phyloP scores from a whole-genome alignment of 2,329 filamentous ascomycete genomes.

The Penicillium sp. region DNA sequence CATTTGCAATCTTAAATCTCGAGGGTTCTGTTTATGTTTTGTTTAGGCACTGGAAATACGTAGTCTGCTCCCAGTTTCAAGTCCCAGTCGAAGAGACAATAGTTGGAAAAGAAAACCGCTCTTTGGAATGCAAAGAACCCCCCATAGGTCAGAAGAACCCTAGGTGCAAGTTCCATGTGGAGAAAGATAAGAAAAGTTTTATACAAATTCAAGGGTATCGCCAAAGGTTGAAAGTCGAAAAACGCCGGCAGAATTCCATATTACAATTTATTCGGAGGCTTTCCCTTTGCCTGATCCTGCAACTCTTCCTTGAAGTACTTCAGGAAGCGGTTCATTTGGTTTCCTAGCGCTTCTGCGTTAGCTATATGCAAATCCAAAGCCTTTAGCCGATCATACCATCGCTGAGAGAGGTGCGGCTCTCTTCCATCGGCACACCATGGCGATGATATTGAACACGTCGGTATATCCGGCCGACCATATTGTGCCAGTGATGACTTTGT shows the following conservation, averaged over 20 bases:
- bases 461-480: constrained; percentile 45
- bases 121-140: neutral
- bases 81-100: neutral
- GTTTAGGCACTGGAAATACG: neutral
- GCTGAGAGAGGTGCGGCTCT: constrained; percentile 44
- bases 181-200: neutral
- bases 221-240: constrained; percentile 1
- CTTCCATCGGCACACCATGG: constrained; percentile 44
- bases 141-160: too few relatives aligned
- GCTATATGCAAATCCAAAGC: neutral
- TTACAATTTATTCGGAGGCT: constrained; percentile 33
- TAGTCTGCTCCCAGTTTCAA: constrained; percentile 15
- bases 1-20: neutral
- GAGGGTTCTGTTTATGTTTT: neutral
- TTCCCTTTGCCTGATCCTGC: constrained; percentile 43
- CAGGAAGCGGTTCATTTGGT: constrained; percentile 34
- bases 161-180: neutral
- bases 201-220: constrained; percentile 21
- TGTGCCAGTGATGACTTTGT: constrained; percentile 45
- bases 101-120: neutral
- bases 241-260: neutral
- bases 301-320: constrained; percentile 45
- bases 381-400: constrained; percentile 24
- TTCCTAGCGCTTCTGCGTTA: constrained; percentile 18
- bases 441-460: constrained; percentile 42